Percentiles rank a stretch among this genome's conserved stretches.
Evolutionary conservation across 805 yeast species (phyloP).

Genomic region (Schwanniomyces pseudopolymorphus): DNA sequence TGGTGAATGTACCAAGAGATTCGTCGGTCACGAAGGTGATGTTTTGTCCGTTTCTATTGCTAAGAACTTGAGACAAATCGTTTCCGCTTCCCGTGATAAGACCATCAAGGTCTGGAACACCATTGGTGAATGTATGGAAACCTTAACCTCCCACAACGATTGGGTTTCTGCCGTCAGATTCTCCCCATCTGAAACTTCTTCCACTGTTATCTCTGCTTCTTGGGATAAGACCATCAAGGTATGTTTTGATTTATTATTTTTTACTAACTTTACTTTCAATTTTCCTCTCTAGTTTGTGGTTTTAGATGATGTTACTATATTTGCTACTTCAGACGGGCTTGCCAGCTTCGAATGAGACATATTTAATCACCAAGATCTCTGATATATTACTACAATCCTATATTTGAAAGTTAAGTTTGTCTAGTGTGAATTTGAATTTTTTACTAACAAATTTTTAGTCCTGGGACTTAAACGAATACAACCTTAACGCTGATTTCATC

Average conservation of each 20-base stretch:
- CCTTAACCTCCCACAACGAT: conserved; percentile 95
- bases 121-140: conserved; percentile 93
- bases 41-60: conserved; percentile 96
- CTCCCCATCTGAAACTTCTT: conserved; percentile 76
- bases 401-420: not conserved
- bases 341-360: conserved; percentile 88
- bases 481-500: conserved; percentile 90
- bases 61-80: conserved; percentile 94
- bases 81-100: conserved; percentile 98
- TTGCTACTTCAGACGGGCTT: conserved; percentile 98
- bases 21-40: conserved; percentile 97
- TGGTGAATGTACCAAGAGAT: conserved; percentile 92
- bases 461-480: conserved; percentile 87
- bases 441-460: conserved; percentile 67
- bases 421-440: not conserved
- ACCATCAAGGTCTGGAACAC: conserved; percentile 99
- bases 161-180: conserved; percentile 99
- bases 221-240: conserved; percentile 99
- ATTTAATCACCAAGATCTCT: conserved; percentile 98
- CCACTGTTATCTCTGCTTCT: conserved; percentile 93
- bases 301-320: conserved; percentile 80
- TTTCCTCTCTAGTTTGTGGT: conserved; percentile 11
- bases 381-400: conserved; percentile 41
- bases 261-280: not conserved
- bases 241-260: conserved; percentile 40